Conservation (phyloP, 495 filamentous ascomycete species). For the Penicillium pancosmium region DNA sequence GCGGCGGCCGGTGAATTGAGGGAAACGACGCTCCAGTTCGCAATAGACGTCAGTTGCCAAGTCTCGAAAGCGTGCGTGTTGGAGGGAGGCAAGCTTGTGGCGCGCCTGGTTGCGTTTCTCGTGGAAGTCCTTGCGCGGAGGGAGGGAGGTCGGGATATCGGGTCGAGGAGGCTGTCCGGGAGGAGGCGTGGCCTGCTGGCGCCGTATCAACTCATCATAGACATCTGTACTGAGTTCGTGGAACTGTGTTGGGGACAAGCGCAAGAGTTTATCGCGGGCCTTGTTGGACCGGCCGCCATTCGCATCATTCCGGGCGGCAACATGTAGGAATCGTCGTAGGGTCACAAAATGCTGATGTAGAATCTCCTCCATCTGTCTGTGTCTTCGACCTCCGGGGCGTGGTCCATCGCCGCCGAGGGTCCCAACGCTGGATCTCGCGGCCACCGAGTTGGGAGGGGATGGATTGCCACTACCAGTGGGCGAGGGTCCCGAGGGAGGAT, state of each 20-base stretch:
- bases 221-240: constrained; percentile 97
- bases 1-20: constrained; percentile 64
- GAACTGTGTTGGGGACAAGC: constrained; percentile 88
- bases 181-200: constrained; percentile 67
- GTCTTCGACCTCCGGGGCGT: constrained; percentile 50
- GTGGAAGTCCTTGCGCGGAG: constrained; percentile 86
- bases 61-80: constrained; percentile 81
- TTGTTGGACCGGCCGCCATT: constrained; percentile 75
- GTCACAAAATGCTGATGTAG: constrained; percentile 81
- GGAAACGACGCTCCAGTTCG: constrained; percentile 89
- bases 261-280: constrained; percentile 88
- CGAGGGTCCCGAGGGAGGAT: constrained; percentile 25
- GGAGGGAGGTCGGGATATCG: constrained; percentile 68
- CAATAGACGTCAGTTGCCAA: constrained; percentile 94
- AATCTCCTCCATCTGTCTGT: constrained; percentile 63
- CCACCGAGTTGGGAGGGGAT: constrained; percentile 85
- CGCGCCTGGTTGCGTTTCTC: constrained; percentile 95
- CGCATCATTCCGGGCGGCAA: constrained; percentile 72
- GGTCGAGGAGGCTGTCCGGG: constrained; percentile 55
- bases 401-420: constrained; percentile 62
- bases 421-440: constrained; percentile 72
- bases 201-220: constrained; percentile 89
- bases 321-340: constrained; percentile 72
- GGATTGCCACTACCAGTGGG: constrained; percentile 61
- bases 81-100: constrained; percentile 87